Conservation (phyloP, 1,284 basidiomycete species). For the Rhodotorula sp. region DNA sequence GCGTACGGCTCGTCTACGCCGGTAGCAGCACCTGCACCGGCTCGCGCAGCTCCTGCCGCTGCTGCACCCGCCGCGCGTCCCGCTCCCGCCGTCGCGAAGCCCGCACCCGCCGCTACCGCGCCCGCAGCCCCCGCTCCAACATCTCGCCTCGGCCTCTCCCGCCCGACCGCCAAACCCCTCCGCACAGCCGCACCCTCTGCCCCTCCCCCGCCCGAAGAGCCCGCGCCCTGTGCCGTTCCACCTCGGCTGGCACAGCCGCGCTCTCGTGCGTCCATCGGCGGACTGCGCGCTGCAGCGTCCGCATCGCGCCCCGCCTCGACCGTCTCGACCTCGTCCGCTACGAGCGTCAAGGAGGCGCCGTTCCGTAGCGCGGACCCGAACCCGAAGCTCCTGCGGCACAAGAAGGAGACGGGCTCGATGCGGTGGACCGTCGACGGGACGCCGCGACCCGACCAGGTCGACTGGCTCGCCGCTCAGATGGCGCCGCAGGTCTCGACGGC, state of each 20-base stretch:
- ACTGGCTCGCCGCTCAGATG: constrained; percentile 79
- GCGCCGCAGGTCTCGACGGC: constrained; percentile 77
- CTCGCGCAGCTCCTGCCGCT: constrained; percentile 31
- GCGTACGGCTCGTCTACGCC: constrained; percentile 40
- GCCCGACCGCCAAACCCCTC: constrained; percentile 33
- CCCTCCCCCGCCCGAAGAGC: constrained; percentile 47
- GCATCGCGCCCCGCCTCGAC: constrained; percentile 47
- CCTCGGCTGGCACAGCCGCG: constrained; percentile 40
- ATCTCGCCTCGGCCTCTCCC: constrained; percentile 28
- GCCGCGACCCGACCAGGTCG: constrained; percentile 83
- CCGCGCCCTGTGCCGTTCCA: constrained; percentile 34
- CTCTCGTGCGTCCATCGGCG: constrained; percentile 45
- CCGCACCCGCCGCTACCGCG: constrained; percentile 22
- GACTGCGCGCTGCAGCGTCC: constrained; percentile 44
- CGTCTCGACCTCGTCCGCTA: constrained; percentile 52
- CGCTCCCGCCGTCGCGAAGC: constrained; percentile 27
- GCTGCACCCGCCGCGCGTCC: constrained; percentile 35
- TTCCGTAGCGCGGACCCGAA: constrained; percentile 74
- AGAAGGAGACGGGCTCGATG: constrained; percentile 67
- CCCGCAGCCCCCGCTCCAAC: constrained; percentile 21
- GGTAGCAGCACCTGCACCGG: constrained; percentile 52
- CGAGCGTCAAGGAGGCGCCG: constrained; percentile 56
- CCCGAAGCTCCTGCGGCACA: constrained; percentile 69
- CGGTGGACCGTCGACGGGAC: constrained; percentile 65
- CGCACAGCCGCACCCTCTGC: constrained; percentile 44